phyloP scores from a whole-genome alignment of 2,329 filamentous ascomycete species.

The Cercospora sesami region DNA sequence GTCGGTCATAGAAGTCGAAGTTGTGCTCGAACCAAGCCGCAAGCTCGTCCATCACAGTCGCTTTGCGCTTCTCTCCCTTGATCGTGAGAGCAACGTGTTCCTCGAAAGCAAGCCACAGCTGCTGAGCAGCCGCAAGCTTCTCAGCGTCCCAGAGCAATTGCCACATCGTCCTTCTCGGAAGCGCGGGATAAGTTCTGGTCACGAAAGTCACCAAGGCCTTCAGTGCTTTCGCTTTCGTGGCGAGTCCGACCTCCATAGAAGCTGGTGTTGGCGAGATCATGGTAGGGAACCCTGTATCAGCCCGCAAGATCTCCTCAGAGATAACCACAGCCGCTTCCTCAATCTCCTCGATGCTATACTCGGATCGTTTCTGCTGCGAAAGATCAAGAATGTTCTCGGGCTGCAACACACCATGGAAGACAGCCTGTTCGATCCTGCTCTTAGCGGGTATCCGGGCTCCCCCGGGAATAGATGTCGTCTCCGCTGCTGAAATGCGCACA shows the following conservation, averaged over 20 bases:
- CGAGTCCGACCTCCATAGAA: constrained; percentile 79
- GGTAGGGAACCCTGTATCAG: constrained; percentile 68
- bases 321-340: constrained; percentile 74
- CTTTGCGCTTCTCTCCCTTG: constrained; percentile 59
- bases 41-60: constrained; percentile 71
- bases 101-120: constrained; percentile 81
- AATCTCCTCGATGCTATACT: constrained; percentile 69
- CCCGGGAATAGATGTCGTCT: constrained; percentile 56
- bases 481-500: constrained; percentile 57
- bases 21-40: constrained; percentile 75
- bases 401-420: constrained; percentile 78
- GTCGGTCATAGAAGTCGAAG: constrained; percentile 67
- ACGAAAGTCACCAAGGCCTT: constrained; percentile 73
- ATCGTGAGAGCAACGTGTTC: constrained; percentile 52
- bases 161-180: constrained; percentile 73
- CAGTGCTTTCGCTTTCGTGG: constrained; percentile 69
- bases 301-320: constrained; percentile 78
- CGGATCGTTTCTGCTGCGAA: constrained; percentile 60
- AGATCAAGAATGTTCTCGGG: constrained; percentile 86
- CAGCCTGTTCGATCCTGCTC: constrained; percentile 88
- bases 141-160: constrained; percentile 84
- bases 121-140: constrained; percentile 76
- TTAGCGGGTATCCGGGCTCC: constrained; percentile 68
- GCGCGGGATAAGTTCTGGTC: constrained; percentile 60
- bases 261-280: constrained; percentile 69